phyloP scores from a whole-genome alignment of 345 rosid genomes.

The Gossypium sturtianum region DNA sequence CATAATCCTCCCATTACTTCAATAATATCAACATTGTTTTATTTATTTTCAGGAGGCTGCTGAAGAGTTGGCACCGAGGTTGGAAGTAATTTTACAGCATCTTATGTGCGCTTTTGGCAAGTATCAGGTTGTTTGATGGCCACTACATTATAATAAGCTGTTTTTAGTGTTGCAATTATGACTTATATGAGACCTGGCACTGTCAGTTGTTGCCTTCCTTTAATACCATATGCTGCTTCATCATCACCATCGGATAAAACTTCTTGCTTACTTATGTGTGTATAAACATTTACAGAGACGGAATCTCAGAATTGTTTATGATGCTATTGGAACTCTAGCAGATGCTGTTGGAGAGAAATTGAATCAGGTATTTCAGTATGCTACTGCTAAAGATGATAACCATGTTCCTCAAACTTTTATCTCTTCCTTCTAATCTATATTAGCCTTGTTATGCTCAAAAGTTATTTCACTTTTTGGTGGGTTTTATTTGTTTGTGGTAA shows the following conservation, averaged over 20 bases:
- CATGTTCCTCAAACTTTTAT: background rate
- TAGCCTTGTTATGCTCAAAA: background rate
- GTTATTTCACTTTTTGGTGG: background rate
- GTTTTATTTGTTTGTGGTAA: background rate
- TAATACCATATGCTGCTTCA: background rate
- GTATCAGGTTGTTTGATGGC: conserved; percentile 71
- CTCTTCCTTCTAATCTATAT: background rate
- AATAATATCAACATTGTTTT: background rate
- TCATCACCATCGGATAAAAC: background rate
- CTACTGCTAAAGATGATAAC: background rate
- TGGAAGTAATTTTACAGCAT: conserved; percentile 85
- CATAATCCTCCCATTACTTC: too few species aligned
- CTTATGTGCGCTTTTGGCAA: conserved; percentile 96
- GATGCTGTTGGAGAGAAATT: conserved; percentile 89
- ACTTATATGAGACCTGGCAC: background rate
- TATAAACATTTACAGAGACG: conserved; percentile 49
- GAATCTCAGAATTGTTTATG: conserved; percentile 93
- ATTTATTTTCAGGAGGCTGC: conserved; percentile 73
- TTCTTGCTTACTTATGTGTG: background rate
- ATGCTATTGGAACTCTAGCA: conserved; percentile 98
- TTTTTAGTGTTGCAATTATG: background rate
- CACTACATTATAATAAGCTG: background rate
- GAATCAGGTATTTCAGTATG: conserved; percentile 53
- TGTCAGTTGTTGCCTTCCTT: background rate
- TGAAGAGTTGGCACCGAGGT: conserved; percentile 73